Evolutionary conservation across 257 asterid genomes (phyloP), one percentile per base, ranked within the genome.

Genomic region (Nicotiana noctiflora): DNA sequence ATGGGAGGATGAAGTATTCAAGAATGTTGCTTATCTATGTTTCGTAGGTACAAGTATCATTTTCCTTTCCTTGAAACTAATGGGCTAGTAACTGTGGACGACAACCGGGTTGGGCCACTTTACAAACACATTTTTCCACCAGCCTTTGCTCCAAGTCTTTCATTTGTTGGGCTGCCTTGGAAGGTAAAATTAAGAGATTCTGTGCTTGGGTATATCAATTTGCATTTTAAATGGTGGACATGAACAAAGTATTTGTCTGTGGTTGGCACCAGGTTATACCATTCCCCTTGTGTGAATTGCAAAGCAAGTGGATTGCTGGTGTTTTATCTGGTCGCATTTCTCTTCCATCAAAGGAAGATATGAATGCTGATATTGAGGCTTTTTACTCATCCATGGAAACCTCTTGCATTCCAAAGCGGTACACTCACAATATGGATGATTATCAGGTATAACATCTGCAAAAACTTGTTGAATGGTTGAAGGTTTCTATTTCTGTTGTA

Each of bases 161-260:
- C 99, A 40, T 95, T 93, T 84, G 93, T 95, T 76, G 99, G 99
- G 76, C 77, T 95, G 87, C 97, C 99, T 15, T 92, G 98, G 99
- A 95, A 92, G 99, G 99, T 93, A 79, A 21, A 78, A 15, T 56
- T 76, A 62, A 12, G 40, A 61, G 32, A n/a, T 55, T 12, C 40
- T 57, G 9, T 37, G 17, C 51, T 53, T 37, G 68, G 1, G 25
- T 60, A 44, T 23, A 27, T 11, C 15, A 37, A 25, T 29, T 37
- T 34, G 56, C 61, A 72, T 46, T 72, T 23, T 72, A 44, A 23
- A 23, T 57, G 77, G 56, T 13, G 80, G 75, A 76, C 12, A 14
- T 25, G 27, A 37, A 60, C 15, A 2, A 23, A 79, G 53, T 19
- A 52, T 8, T 65, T 51, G 51, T 9, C 5, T 53, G 72, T 59